phyloP scores from a whole-genome alignment of 1,284 basidiomycete genomes.

The Trametes pubescens region DNA sequence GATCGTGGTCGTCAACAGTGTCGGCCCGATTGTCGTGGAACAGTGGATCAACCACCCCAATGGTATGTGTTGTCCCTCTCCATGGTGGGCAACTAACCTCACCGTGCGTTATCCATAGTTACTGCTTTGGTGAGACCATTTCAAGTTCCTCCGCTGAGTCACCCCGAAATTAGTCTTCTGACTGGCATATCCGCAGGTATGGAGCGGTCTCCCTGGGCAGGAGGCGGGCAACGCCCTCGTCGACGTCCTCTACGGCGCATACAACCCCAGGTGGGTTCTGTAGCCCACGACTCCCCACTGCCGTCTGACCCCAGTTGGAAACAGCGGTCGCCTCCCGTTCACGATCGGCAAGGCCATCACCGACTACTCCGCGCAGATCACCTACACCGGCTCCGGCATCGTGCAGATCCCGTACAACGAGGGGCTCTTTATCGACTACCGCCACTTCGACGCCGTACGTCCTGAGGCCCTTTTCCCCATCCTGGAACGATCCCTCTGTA shows the following conservation, averaged over 20 bases:
- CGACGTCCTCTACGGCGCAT: conserved; percentile 67
- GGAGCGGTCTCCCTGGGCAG: conserved; percentile 72
- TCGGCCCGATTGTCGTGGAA: conserved; percentile 73
- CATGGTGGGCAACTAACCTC: no score
- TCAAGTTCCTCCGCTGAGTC: no score
- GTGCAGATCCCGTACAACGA: conserved; percentile 46
- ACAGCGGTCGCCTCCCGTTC: conserved; percentile 57
- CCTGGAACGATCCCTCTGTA: no score
- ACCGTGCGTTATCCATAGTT: conserved; percentile 41
- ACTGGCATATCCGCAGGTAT: conserved; percentile 44
- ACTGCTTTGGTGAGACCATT: conserved; percentile 55
- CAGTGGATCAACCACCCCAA: conserved; percentile 71
- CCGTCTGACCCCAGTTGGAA: conserved; percentile 5
- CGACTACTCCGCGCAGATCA: conserved; percentile 55
- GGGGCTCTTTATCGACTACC: conserved; percentile 74
- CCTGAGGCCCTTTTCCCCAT: no score
- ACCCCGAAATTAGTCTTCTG: background rate
- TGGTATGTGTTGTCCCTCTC: conserved; percentile 46
- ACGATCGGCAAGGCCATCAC: conserved; percentile 50
- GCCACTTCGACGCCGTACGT: conserved; percentile 74
- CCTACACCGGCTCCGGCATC: conserved; percentile 37
- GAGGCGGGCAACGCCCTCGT: conserved; percentile 73
- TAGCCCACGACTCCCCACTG: conserved; percentile 16
- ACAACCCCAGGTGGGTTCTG: conserved; percentile 64
- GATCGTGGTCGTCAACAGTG: conserved; percentile 79